These are phyloP conservation scores for Corymbia citriodora DNA, from an alignment of 441 rosid genomes.

Conservation along the genomic window DNA sequence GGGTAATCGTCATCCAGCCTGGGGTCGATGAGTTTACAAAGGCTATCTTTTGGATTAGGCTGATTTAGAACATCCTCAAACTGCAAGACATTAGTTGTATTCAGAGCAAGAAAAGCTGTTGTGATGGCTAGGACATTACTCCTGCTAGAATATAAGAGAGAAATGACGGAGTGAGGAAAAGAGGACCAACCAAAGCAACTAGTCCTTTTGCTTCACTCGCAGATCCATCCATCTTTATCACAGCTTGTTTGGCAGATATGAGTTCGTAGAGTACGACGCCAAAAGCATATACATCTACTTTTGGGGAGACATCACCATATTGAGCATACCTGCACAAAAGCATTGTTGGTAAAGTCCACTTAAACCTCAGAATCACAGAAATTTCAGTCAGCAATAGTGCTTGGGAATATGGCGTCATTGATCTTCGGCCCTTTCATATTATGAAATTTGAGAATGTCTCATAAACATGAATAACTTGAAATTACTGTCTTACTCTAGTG, in stretches of 20 bases:
- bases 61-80: conserved; percentile 64
- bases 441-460: background rate
- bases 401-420: background rate
- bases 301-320: conserved; percentile 89
- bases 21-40: conserved; percentile 58
- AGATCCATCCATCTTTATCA: conserved; percentile 45
- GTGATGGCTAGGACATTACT: background rate
- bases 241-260: conserved; percentile 90
- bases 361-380: background rate
- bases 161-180: background rate
- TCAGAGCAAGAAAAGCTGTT: background rate
- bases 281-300: conserved; percentile 89
- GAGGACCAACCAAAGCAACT: conserved; percentile 64
- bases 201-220: conserved; percentile 72
- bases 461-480: background rate
- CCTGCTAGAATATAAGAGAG: background rate
- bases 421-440: too few relatives aligned
- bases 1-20: conserved; percentile 73
- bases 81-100: conserved; percentile 22
- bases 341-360: background rate
- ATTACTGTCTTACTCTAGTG: conserved; percentile 71
- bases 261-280: conserved; percentile 96
- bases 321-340: conserved; percentile 58
- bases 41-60: conserved; percentile 49
- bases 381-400: background rate